Evolutionary conservation across 208 protist species (phyloP), one percentile per base, ranked within the genome.

Genomic region (Leptomonas pyrrhocoris): DNA sequence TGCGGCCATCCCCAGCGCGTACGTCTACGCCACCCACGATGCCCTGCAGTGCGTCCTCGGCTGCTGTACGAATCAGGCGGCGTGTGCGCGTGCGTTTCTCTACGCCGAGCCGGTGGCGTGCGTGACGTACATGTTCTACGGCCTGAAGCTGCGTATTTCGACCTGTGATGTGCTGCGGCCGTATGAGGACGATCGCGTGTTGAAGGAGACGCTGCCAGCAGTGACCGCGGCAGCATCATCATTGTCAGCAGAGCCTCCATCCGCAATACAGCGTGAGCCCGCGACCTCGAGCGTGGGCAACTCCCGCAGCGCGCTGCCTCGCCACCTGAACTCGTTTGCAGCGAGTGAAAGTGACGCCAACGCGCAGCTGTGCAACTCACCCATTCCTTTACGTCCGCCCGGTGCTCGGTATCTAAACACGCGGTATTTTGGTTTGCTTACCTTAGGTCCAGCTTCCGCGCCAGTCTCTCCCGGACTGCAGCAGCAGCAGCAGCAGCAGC

Each of bases 51-150:
- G 75, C 66, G 51, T 96, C 8, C 58, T 65, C 19, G 62, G 83
- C 45, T 93, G 85, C 65, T 92, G 80, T 62, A 72, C 61, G 23
- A 58, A 78, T 31, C 68, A 77, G 55, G 61, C 30, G 3, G 63
- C n/a, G 3, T 93, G 86, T 43, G 79, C 87, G 15, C 59, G 62
- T 19, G 73, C 74, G 9, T 64, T 93, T 12, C 69, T 95, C 23
- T 85, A 84, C 57, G 84, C 85, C 0, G 88, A 96, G 75, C 88
- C 90, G 12, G 79, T 80, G 25, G 78, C 90, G 31, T 84, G 77
- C 40, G 85, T 88, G 53, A 86, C 73, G 16, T 72, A 82, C 66
- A 74, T 96, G 81, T 82, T 96, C 43, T 82, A 90, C 67, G 88
- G 90, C 9, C 48, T 96, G 19, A 84, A 85, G 66, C 58, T 93